These are phyloP conservation scores for Fistulinella prunicolor DNA, from an alignment of 768 basidiomycete genomes.

Conservation along the genomic window DNA sequence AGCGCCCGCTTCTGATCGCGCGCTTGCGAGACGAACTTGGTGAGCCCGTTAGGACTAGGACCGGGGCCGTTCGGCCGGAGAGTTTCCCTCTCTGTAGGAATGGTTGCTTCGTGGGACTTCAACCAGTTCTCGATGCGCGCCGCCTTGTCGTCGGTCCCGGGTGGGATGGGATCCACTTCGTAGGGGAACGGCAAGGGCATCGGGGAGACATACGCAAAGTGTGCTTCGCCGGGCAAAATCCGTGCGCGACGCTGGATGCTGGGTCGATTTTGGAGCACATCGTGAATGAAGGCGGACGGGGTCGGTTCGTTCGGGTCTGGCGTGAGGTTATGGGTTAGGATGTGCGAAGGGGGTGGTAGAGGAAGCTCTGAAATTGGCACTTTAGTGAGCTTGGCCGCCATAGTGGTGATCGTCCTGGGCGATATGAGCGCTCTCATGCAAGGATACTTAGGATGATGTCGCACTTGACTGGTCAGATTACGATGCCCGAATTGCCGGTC, in stretches of 20 bases:
- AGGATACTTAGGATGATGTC: not conserved
- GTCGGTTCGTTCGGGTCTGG: constrained; percentile 59
- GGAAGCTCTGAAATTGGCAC: constrained; percentile 46
- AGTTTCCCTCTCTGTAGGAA: constrained; percentile 17
- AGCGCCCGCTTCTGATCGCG: constrained; percentile 57
- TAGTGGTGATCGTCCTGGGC: constrained; percentile 11
- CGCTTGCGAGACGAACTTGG: constrained; percentile 47
- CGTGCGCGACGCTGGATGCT: constrained; percentile 70
- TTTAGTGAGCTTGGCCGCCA: constrained; percentile 22
- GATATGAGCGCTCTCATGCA: constrained; percentile 19
- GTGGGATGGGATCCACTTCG: constrained; percentile 54
- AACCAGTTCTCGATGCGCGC: constrained; percentile 79
- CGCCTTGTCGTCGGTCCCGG: constrained; percentile 49
- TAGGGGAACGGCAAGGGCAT: constrained; percentile 84
- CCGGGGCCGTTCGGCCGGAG: not conserved
- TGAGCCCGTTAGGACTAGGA: constrained; percentile 27
- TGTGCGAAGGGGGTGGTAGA: constrained; percentile 41
- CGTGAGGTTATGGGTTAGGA: constrained; percentile 48
- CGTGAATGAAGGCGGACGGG: constrained; percentile 47
- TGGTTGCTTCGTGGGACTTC: constrained; percentile 55
- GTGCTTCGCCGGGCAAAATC: constrained; percentile 52
- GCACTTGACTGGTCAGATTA: too few relatives aligned
- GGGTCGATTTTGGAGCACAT: constrained; percentile 48
- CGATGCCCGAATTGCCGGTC: too few relatives aligned
- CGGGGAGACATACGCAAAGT: constrained; percentile 82